A percentile compares a stretch with the other conserved stretches of the same genome.
Conservation (phyloP, 768 basidiomycete genomes). For the Rhizopogon roseolus region DNA sequence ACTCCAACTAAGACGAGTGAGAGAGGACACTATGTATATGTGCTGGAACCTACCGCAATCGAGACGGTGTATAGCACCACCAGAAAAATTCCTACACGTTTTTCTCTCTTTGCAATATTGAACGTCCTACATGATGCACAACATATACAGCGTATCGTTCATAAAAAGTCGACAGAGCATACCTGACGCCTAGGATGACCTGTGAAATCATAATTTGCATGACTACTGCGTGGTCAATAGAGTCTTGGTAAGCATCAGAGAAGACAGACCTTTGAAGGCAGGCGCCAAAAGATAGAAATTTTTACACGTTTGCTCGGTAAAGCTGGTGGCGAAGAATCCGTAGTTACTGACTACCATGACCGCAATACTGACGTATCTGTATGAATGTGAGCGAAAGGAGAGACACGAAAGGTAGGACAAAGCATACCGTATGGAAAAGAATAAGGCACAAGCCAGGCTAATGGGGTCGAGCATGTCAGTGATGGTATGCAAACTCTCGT, state of each 20-base stretch:
- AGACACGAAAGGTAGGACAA: background rate
- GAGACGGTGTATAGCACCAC: slow-evolving; percentile 33
- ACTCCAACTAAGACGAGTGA: slow-evolving; percentile 41
- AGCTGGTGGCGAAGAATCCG: slow-evolving; percentile 51
- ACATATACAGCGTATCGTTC: background rate
- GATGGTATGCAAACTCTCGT: no score
- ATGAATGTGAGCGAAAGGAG: no score
- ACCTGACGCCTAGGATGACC: slow-evolving; percentile 59
- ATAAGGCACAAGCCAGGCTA: slow-evolving; percentile 27
- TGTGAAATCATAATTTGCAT: slow-evolving; percentile 66
- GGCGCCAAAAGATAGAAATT: slow-evolving; percentile 49
- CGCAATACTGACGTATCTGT: slow-evolving; percentile 37
- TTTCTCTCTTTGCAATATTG: slow-evolving; percentile 49
- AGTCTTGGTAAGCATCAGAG: no score
- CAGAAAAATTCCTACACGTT: slow-evolving; percentile 34
- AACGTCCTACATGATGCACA: slow-evolving; percentile 37
- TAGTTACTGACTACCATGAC: slow-evolving; percentile 48
- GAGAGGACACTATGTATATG: background rate
- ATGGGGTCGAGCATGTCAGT: no score
- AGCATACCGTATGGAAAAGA: slow-evolving; percentile 25
- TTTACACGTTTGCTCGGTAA: slow-evolving; percentile 42
- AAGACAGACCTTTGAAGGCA: slow-evolving; percentile 50
- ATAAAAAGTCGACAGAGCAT: background rate
- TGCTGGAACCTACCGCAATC: slow-evolving; percentile 33
- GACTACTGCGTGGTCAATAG: slow-evolving; percentile 29